Base-by-base conservation (phyloP, 139 green algal species). In the Bryopsis sp. region DNA sequence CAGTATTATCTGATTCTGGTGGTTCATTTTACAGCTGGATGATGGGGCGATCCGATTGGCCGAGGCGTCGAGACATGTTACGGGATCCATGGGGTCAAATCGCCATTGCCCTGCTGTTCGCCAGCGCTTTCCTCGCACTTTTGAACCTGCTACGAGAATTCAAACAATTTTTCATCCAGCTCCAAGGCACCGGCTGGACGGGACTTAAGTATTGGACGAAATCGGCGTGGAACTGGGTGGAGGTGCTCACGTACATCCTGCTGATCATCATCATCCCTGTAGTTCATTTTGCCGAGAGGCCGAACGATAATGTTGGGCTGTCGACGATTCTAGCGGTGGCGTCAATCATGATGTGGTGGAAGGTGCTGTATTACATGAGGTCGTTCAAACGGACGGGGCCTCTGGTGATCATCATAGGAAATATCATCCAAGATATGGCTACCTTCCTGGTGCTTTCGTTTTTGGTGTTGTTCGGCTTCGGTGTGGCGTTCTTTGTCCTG, bases 221-320 rank as follows among this genome's bases (percentile, higher is more conserved):
- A 34, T 69, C 62, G 26, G 38, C 8, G 3, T 69, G 62, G 62
- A 69, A 69, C 43, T 69, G 62, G 62, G 54, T 69, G 39, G 62
- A 69, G 37, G 24, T 69, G 8, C 19, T 54, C 7, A 50, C 11
- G 8, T 69, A 69, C 29, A 24, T 69, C 11, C 39, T 32, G 5
- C 26, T 69, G 7, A 35, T 57, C 11, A 34, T 50, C 15, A 6
- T 69, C n/a, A 69, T 69, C 37, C 62, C 62, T n/a, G n/a, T n/a
- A n/a, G n/a, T n/a, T n/a, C n/a, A n/a, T n/a, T n/a, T n/a, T n/a
- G n/a, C n/a, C n/a, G n/a, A n/a, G n/a, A n/a, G n/a, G n/a, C n/a
- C n/a, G n/a, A n/a, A n/a, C n/a, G n/a, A n/a, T n/a, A 65, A 11
- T 6, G 28, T 46, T 7, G n/a, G n/a, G n/a, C 26, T 65, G 8